A percentile compares a stretch with the other conserved stretches of the same genome.
Evolutionary conservation across 2,329 filamentous ascomycete genomes (phyloP).

Genomic region (Fonsecaea pedrosoi): DNA sequence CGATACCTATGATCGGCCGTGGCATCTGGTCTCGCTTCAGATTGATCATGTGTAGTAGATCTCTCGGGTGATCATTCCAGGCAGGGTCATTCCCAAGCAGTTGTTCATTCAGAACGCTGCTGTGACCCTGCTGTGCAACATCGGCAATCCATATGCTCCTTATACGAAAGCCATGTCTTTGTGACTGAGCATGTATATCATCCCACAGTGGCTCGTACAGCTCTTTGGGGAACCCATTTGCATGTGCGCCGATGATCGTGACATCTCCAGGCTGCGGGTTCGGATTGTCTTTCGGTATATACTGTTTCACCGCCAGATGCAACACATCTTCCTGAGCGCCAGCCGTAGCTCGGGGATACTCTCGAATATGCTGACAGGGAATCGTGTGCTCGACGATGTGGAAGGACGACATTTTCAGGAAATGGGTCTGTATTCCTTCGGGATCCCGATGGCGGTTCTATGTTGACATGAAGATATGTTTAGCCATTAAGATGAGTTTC

Average conservation of each 20-base stretch:
- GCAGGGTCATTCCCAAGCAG: constrained; percentile 77
- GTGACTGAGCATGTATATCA: constrained; percentile 66
- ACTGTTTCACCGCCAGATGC: constrained; percentile 61
- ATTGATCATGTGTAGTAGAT: constrained; percentile 67
- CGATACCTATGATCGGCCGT: constrained; percentile 76
- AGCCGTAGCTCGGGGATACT: constrained; percentile 56
- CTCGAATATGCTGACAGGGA: constrained; percentile 58
- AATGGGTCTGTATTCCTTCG: background rate
- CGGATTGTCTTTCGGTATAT: constrained; percentile 58
- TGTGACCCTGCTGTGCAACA: constrained; percentile 76
- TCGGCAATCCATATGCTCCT: constrained; percentile 83
- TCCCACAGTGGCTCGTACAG: constrained; percentile 87
- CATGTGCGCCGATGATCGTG: constrained; percentile 62
- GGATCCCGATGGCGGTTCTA: background rate
- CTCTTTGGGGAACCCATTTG: constrained; percentile 64
- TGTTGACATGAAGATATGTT: background rate
- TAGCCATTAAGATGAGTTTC: background rate
- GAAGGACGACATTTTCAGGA: constrained; percentile 47
- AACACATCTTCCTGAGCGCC: constrained; percentile 58
- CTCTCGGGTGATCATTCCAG: constrained; percentile 80
- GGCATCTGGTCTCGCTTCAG: constrained; percentile 46
- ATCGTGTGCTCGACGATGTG: constrained; percentile 57
- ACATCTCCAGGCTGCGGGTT: constrained; percentile 55
- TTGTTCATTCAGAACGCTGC: constrained; percentile 73
- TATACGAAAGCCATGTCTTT: constrained; percentile 65